Percentiles rank a stretch among this genome's conserved stretches.
phyloP scores from a whole-genome alignment of 441 rosid genomes.

The Pelargonium fulgidum region DNA sequence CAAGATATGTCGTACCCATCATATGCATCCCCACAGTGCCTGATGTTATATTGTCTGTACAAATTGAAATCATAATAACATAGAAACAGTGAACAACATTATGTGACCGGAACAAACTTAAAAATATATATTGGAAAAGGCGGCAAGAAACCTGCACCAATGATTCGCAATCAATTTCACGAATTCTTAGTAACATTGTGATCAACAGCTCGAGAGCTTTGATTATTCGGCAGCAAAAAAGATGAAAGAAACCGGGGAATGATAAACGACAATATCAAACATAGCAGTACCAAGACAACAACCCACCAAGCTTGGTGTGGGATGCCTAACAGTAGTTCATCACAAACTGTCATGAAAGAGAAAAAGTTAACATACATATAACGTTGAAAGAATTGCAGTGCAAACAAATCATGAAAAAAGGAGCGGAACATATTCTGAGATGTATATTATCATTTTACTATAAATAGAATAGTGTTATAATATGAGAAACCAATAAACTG shows the following conservation, averaged over 20 bases:
- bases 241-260: conserved; percentile 56
- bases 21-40: background rate
- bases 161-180: background rate
- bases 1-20: background rate
- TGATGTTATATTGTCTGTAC: background rate
- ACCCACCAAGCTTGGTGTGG: conserved; percentile 72
- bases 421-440: background rate
- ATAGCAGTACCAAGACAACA: conserved; percentile 47
- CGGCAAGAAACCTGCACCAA: background rate
- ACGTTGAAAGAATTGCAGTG: background rate
- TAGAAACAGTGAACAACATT: background rate
- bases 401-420: too few relatives aligned
- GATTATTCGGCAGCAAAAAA: conserved; percentile 32
- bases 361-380: background rate
- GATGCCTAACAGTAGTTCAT: conserved; percentile 66
- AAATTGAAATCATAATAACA: background rate
- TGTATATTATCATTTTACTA: background rate
- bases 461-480: background rate
- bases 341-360: conserved; percentile 53
- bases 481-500: background rate
- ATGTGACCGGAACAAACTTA: background rate
- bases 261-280: conserved; percentile 52
- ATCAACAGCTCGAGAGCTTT: conserved; percentile 9
- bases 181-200: conserved; percentile 9
- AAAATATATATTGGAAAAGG: background rate